Evolutionary conservation across 495 filamentous ascomycete species (phyloP).

Genomic region (Penicillium tannophilum): DNA sequence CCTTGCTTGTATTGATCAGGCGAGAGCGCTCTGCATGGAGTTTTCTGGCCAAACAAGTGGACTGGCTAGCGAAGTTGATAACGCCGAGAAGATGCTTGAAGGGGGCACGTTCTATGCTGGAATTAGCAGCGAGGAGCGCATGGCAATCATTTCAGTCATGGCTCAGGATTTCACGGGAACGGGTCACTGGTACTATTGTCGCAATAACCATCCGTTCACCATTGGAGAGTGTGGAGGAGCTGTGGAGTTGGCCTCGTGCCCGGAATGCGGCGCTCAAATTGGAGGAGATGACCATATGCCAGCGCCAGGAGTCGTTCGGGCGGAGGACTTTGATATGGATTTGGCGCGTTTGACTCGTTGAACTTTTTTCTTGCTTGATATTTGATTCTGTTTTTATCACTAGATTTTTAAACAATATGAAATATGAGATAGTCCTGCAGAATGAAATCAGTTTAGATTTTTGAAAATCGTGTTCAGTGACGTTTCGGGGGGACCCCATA

Average conservation of each 20-base stretch:
- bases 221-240: slow-evolving; percentile 75
- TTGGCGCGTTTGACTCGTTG: no score
- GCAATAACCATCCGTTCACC: slow-evolving; percentile 71
- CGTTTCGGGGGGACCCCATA: slow-evolving; percentile 22
- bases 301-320: not conserved
- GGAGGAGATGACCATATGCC: slow-evolving; percentile 57
- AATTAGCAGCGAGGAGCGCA: not conserved
- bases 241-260: slow-evolving; percentile 62
- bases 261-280: slow-evolving; percentile 63
- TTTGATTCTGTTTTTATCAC: no score
- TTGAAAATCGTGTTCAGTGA: slow-evolving; percentile 12
- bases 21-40: not conserved
- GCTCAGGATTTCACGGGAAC: slow-evolving; percentile 50
- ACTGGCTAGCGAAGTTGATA: not conserved
- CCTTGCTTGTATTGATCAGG: not conserved
- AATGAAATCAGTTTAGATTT: not conserved
- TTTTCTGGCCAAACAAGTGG: not conserved
- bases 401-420: no score
- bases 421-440: no score
- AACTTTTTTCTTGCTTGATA: no score
- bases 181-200: slow-evolving; percentile 65
- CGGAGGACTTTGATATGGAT: not conserved
- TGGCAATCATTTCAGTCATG: slow-evolving; percentile 43
- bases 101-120: not conserved
- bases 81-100: not conserved